Evolutionary conservation across 805 yeast species (phyloP).

Genomic region (Komagataella populi): DNA sequence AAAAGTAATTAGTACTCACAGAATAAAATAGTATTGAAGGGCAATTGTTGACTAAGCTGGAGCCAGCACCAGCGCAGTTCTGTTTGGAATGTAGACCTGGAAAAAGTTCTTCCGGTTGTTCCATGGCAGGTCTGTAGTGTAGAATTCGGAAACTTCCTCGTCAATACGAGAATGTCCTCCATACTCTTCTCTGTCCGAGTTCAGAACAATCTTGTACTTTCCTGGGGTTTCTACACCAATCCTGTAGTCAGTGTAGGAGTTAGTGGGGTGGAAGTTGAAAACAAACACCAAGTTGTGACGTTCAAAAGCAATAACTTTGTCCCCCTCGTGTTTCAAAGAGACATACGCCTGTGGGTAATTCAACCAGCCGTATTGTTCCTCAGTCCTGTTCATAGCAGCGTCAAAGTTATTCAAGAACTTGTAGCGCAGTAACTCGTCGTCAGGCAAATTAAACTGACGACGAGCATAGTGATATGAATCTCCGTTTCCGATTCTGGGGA

Average conservation of each 20-base stretch:
- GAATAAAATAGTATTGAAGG: neutral
- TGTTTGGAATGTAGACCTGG: constrained; percentile 71
- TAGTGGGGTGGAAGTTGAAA: constrained; percentile 81
- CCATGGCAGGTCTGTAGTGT: constrained; percentile 71
- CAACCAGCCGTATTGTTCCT: constrained; percentile 55
- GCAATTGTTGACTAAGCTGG: constrained; percentile 6
- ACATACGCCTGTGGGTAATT: constrained; percentile 63
- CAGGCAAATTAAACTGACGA: constrained; percentile 81
- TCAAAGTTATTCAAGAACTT: constrained; percentile 73
- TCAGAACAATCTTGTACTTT: constrained; percentile 56
- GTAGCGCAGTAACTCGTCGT: constrained; percentile 72
- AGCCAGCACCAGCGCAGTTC: constrained; percentile 56
- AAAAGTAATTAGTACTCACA: neutral
- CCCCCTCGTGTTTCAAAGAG: constrained; percentile 78
- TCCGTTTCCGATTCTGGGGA: constrained; percentile 81
- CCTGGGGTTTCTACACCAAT: constrained; percentile 83
- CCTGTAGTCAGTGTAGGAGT: constrained; percentile 76
- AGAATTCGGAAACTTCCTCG: constrained; percentile 34
- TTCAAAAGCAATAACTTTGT: constrained; percentile 82
- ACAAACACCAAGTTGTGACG: constrained; percentile 75
- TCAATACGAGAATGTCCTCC: constrained; percentile 80
- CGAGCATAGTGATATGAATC: constrained; percentile 90
- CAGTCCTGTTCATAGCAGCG: constrained; percentile 68
- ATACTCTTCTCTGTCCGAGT: constrained; percentile 53
- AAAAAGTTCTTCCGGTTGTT: constrained; percentile 63